These are phyloP conservation scores for Fraxinus quadrangulata DNA, from an alignment of 257 asterid species.

Conservation along the genomic window DNA sequence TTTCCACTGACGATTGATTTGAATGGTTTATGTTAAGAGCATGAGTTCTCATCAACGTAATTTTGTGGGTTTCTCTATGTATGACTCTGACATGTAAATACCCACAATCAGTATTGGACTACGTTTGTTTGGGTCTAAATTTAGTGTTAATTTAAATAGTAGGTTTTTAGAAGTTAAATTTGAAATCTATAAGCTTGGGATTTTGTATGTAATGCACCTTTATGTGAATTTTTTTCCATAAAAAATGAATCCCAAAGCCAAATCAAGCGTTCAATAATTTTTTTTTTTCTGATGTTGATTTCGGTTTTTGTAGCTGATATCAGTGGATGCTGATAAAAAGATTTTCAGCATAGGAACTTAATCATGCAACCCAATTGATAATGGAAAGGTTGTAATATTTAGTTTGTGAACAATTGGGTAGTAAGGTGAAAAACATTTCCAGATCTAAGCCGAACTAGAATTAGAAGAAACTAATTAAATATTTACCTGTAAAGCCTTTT, in stretches of 20 bases:
- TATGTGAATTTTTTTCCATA: background rate
- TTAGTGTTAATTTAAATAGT: background rate
- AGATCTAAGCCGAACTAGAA: too few species aligned
- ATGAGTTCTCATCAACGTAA: constrained; percentile 36
- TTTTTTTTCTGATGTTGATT: background rate
- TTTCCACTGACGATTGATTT: constrained; percentile 46
- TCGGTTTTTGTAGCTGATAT: background rate
- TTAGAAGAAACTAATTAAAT: background rate
- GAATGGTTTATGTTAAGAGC: constrained; percentile 33
- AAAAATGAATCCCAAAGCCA: background rate
- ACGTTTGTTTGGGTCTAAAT: background rate
- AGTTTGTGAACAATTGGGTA: background rate
- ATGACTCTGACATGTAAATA: background rate
- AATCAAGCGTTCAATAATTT: background rate
- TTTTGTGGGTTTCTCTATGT: constrained; percentile 25
- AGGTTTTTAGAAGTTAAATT: background rate
- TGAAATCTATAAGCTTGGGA: background rate
- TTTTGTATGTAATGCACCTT: background rate
- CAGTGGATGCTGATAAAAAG: background rate
- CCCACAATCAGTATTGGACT: background rate
- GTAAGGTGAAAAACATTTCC: background rate
- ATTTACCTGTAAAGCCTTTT: constrained; percentile 79
- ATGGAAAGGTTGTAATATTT: background rate
- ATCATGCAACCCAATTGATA: background rate
- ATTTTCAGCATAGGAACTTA: background rate